Percentiles rank a stretch among this genome's conserved stretches.
These are phyloP conservation scores for Fusarium penzigii DNA, from an alignment of 2,329 filamentous ascomycete species.

Conservation along the genomic window DNA sequence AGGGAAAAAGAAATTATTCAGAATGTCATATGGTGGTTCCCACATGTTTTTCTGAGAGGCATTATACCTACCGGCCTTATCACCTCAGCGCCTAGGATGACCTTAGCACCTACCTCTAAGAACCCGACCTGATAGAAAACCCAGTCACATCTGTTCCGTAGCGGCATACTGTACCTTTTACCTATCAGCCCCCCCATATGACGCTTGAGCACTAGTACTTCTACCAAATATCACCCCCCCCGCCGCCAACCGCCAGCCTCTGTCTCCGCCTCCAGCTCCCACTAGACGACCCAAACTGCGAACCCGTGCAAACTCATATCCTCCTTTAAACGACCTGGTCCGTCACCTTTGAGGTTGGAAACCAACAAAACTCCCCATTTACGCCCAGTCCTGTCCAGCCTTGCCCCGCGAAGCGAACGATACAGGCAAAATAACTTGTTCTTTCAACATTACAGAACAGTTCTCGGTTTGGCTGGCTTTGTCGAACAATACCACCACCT, in stretches of 20 bases:
- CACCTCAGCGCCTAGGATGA: not conserved
- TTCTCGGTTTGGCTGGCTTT: constrained; percentile 19
- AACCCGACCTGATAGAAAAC: too few relatives aligned
- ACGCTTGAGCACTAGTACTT: not conserved
- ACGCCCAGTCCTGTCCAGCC: constrained; percentile 20
- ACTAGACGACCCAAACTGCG: not conserved
- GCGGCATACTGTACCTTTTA: not conserved
- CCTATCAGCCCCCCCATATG: not conserved
- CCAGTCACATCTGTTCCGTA: not conserved
- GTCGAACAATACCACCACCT: constrained; percentile 3
- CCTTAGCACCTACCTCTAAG: constrained; percentile 12
- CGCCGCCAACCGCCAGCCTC: constrained; percentile 17
- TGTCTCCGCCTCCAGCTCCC: constrained; percentile 9
- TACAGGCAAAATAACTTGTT: constrained; percentile 9
- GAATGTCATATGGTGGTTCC: not conserved
- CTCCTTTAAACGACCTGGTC: constrained; percentile 23
- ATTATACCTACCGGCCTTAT: not conserved
- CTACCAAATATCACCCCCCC: not conserved
- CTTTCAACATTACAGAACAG: constrained; percentile 3
- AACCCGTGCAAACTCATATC: constrained; percentile 4
- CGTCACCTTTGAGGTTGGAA: not conserved
- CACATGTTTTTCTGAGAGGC: not conserved
- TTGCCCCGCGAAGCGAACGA: constrained; percentile 14
- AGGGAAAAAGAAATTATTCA: not conserved
- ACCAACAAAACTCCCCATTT: constrained; percentile 18